Conservation (phyloP, 1,139 yeast species). For the Taiozyma sp. region DNA sequence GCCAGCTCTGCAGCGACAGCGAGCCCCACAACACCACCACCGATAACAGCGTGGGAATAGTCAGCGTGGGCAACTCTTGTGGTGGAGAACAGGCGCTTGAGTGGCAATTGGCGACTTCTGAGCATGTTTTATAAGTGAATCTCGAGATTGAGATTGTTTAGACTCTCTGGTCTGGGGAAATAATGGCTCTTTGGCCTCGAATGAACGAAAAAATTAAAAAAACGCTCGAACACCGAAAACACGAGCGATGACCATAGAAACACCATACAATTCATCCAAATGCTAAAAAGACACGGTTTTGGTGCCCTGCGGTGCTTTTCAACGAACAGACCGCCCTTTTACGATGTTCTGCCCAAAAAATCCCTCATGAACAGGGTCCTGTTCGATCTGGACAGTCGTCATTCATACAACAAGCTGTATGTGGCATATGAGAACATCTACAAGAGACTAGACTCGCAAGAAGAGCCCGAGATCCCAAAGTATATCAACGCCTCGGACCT, state of each 20-base stretch:
- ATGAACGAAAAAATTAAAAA: too few relatives aligned
- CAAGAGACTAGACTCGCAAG: slow-evolving; percentile 32
- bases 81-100: slow-evolving; percentile 1
- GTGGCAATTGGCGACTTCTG: neutral
- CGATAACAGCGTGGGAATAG: slow-evolving; percentile 76
- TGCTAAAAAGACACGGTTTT: neutral
- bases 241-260: neutral
- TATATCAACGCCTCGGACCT: slow-evolving; percentile 52
- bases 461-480: slow-evolving; percentile 37
- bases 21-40: slow-evolving; percentile 87
- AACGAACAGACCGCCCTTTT: slow-evolving; percentile 37
- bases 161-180: neutral
- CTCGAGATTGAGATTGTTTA: neutral
- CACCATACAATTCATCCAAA: neutral
- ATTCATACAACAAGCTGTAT: slow-evolving; percentile 47
- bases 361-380: slow-evolving; percentile 52
- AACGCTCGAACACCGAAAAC: neutral
- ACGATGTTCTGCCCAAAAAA: slow-evolving; percentile 53
- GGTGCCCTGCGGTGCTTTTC: slow-evolving; percentile 6
- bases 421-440: slow-evolving; percentile 52
- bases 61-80: slow-evolving; percentile 31
- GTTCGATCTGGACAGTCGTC: slow-evolving; percentile 60
- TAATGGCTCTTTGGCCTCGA: neutral
- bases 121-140: neutral
- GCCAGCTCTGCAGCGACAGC: slow-evolving; percentile 73